Percentiles rank a stretch among this genome's conserved stretches.
Conservation (phyloP, 75 land plant genomes). For the Sequoiadendron giganteum region DNA sequence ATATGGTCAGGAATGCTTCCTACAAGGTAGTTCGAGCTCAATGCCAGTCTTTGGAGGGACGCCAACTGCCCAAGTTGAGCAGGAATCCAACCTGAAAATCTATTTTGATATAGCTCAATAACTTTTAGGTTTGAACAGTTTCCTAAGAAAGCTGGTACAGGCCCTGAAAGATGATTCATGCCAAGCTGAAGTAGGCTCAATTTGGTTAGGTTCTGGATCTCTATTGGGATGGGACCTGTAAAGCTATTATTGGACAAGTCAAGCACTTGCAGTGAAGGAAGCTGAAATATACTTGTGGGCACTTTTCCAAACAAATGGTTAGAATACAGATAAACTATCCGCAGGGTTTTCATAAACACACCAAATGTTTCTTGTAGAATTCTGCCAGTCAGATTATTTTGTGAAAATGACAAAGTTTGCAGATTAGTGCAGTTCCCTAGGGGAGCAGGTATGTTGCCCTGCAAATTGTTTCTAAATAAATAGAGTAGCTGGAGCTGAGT, state of each 20-base stretch:
- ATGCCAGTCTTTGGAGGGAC: not conserved
- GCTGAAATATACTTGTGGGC: conserved; percentile 20
- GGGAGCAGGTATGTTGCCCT: conserved; percentile 55
- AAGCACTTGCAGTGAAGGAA: not conserved
- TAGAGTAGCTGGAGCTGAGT: not conserved
- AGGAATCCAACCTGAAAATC: not conserved
- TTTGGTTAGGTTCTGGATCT: not conserved
- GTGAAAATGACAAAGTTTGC: conserved; percentile 40
- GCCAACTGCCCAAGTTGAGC: not conserved
- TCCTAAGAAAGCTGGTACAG: not conserved
- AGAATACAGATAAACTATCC: conserved; percentile 10
- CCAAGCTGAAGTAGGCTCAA: not conserved
- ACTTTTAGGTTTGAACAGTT: not conserved
- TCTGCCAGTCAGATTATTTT: conserved; percentile 28
- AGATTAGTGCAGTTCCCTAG: not conserved
- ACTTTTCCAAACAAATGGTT: conserved; percentile 25
- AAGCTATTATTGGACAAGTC: not conserved
- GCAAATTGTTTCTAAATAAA: conserved; percentile 19
- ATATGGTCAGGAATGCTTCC: not conserved
- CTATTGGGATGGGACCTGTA: not conserved
- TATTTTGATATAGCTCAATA: not conserved
- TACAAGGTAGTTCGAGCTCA: not conserved
- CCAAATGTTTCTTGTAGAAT: conserved; percentile 28
- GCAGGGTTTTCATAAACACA: not conserved
- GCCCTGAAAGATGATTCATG: not conserved